These are phyloP conservation scores for Cryptosporidium viatorum DNA, from an alignment of 169 alveolate genomes.

Conservation along the genomic window DNA sequence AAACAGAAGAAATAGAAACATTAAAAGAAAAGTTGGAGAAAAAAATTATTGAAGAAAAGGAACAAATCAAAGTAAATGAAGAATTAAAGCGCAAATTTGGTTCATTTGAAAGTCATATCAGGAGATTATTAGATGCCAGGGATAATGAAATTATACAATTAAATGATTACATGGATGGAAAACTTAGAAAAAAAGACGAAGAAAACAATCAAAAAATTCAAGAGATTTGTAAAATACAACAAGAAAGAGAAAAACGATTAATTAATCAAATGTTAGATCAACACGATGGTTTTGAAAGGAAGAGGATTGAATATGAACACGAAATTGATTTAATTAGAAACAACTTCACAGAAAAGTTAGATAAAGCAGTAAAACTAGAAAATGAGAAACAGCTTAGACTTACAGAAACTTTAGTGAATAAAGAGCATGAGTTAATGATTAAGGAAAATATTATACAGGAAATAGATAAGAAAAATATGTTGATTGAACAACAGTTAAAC, in stretches of 20 bases:
- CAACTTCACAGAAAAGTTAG: slow-evolving; percentile 45
- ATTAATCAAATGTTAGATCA: slow-evolving; percentile 72
- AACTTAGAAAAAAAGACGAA: slow-evolving; percentile 60
- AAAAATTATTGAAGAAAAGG: slow-evolving; percentile 30
- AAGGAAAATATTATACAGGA: slow-evolving; percentile 60
- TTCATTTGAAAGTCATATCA: slow-evolving; percentile 65
- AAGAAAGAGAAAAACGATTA: slow-evolving; percentile 46
- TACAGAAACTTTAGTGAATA: slow-evolving; percentile 61
- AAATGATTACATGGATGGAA: slow-evolving; percentile 73
- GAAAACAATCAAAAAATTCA: slow-evolving; percentile 54
- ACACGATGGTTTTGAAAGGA: slow-evolving; percentile 72
- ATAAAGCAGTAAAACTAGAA: slow-evolving; percentile 46
- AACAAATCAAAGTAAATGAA: slow-evolving; percentile 35
- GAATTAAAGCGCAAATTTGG: slow-evolving; percentile 54
- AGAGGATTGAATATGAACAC: slow-evolving; percentile 64
- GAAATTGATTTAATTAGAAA: slow-evolving; percentile 43
- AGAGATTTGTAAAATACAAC: slow-evolving; percentile 64
- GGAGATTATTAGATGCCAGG: slow-evolving; percentile 70
- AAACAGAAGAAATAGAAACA: slow-evolving; percentile 34
- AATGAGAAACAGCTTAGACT: slow-evolving; percentile 68
- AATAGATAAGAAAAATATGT: slow-evolving; percentile 46
- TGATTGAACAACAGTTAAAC: slow-evolving; percentile 36
- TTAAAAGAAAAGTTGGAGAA: slow-evolving; percentile 13
- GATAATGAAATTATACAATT: slow-evolving; percentile 71
- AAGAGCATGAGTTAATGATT: slow-evolving; percentile 64